These are phyloP conservation scores for Leishmania turanica DNA, from an alignment of 208 protist species.

Conservation along the genomic window DNA sequence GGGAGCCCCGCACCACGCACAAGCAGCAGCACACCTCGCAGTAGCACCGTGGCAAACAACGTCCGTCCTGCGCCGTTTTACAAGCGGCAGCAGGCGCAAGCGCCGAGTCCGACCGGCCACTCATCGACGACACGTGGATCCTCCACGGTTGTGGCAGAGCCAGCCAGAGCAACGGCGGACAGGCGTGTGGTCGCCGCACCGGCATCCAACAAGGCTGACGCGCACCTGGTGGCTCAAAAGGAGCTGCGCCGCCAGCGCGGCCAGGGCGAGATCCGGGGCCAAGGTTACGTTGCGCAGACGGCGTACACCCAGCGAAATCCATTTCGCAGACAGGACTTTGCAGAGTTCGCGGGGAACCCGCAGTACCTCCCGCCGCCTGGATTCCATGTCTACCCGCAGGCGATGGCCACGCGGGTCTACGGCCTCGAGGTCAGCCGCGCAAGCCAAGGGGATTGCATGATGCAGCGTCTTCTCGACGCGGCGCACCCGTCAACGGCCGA, in stretches of 20 bases:
- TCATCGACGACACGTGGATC: not conserved
- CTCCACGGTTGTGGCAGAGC: not conserved
- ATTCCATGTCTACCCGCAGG: slow-evolving; percentile 37
- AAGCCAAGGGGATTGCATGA: slow-evolving; percentile 48
- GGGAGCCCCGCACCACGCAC: not conserved
- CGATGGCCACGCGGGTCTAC: slow-evolving; percentile 28
- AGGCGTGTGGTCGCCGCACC: not conserved
- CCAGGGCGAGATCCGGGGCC: slow-evolving; percentile 19
- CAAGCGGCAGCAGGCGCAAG: slow-evolving; percentile 17
- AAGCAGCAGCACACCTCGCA: not conserved
- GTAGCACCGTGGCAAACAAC: not conserved
- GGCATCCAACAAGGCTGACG: not conserved
- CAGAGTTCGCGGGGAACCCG: slow-evolving; percentile 57
- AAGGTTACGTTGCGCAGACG: slow-evolving; percentile 55
- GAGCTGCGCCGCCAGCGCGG: slow-evolving; percentile 21
- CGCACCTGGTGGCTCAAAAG: slow-evolving; percentile 10
- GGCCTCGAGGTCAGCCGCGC: slow-evolving; percentile 32
- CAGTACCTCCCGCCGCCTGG: slow-evolving; percentile 42
- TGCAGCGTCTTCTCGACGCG: slow-evolving; percentile 40
- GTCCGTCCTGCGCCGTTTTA: slow-evolving; percentile 3
- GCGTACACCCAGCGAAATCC: slow-evolving; percentile 76
- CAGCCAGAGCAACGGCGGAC: not conserved
- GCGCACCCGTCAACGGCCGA: slow-evolving; percentile 24
- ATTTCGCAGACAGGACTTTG: slow-evolving; percentile 74
- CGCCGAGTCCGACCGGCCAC: slow-evolving; percentile 3